Conservation (phyloP, 306 rosid species). For the Medicago arabica region DNA sequence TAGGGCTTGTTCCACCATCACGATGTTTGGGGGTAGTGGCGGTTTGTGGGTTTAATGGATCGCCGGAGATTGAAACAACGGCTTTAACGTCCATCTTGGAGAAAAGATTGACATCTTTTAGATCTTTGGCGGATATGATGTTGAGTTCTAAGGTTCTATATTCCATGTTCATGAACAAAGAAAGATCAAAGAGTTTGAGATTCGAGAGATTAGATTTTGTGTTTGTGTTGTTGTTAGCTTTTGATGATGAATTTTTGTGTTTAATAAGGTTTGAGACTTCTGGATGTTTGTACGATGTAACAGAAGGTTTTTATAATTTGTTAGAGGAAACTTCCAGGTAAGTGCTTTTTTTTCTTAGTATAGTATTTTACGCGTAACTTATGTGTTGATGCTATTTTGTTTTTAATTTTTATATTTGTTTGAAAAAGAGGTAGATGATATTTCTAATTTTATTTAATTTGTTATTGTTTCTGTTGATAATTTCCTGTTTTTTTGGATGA, state of each 20-base stretch:
- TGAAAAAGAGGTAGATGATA: too few species aligned
- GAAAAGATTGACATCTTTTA: constrained; percentile 68
- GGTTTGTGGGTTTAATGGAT: constrained; percentile 31
- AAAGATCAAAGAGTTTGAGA: not conserved
- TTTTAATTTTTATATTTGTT: too few species aligned
- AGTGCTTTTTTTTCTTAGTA: not conserved
- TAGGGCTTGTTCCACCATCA: constrained; percentile 58
- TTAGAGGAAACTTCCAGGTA: not conserved
- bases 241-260: not conserved
- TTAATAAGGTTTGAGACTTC: not conserved
- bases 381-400: not conserved
- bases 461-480: not conserved
- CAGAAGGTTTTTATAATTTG: not conserved
- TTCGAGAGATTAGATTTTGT: not conserved
- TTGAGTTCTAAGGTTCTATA: constrained; percentile 62
- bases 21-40: constrained; percentile 51
- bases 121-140: constrained; percentile 69
- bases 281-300: not conserved
- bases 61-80: constrained; percentile 66
- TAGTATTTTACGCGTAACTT: not conserved
- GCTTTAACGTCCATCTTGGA: constrained; percentile 81
- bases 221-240: not conserved
- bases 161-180: constrained; percentile 42
- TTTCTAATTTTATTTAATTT: not conserved
- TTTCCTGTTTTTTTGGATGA: not conserved